phyloP scores from a whole-genome alignment of 1,284 basidiomycete genomes.

The Papiliotrema laurentii region DNA sequence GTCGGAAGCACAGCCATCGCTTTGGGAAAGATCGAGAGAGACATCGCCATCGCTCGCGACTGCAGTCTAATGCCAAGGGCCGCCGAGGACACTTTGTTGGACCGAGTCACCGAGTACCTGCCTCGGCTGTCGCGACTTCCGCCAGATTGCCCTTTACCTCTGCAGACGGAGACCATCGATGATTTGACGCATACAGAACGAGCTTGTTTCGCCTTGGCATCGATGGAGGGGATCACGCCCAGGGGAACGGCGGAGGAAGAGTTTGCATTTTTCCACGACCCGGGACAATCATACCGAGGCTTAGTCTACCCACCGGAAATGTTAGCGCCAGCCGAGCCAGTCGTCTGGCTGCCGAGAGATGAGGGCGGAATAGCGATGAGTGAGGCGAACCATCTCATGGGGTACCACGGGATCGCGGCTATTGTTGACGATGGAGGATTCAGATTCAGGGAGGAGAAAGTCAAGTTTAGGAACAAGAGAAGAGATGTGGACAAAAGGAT shows the following conservation, averaged over 20 bases:
- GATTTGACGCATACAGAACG: conserved; percentile 67
- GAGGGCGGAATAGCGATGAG: conserved; percentile 57
- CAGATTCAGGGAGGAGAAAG: too few relatives aligned
- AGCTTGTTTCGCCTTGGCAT: conserved; percentile 43
- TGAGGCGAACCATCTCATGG: conserved; percentile 27
- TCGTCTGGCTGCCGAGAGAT: conserved; percentile 76
- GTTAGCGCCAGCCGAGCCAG: conserved; percentile 64
- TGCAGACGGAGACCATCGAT: conserved; percentile 66
- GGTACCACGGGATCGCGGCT: conserved; percentile 23
- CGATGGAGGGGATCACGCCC: background rate
- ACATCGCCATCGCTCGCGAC: background rate
- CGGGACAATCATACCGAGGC: conserved; percentile 66
- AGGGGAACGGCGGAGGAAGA: background rate
- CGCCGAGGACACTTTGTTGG: conserved; percentile 16
- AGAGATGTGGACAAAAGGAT: background rate
- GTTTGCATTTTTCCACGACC: conserved; percentile 53
- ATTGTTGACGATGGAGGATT: too few relatives aligned
- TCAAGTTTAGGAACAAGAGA: too few relatives aligned
- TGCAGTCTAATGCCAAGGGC: too few relatives aligned
- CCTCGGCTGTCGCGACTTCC: conserved; percentile 23
- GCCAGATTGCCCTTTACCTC: conserved; percentile 19
- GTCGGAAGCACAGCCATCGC: too few relatives aligned
- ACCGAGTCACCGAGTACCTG: conserved; percentile 13
- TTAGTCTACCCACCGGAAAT: conserved; percentile 76
- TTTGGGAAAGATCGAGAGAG: background rate